Evolutionary conservation across 2,329 filamentous ascomycete species (phyloP), one percentile per base, ranked within the genome.

Genomic region (Domatiomyces catenatus): DNA sequence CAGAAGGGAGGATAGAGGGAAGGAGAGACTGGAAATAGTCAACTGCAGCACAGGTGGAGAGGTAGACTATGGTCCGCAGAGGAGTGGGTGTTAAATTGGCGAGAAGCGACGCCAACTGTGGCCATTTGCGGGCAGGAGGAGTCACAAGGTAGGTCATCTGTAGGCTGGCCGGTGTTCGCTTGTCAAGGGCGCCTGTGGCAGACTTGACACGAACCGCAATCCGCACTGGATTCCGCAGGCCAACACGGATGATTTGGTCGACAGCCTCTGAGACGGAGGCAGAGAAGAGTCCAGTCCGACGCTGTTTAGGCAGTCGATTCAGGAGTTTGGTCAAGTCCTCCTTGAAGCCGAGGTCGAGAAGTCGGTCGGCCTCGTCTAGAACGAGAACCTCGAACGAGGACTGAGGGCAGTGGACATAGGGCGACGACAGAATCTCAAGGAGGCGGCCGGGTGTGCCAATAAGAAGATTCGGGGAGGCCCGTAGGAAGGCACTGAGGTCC

Each of bases 211-310:
- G 92, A 48, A 96, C 92, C 8, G 86, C 83, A 54, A 98, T 87
- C 62, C 93, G 93, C 60, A 95, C 89, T 0, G 92, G 92, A 66
- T 98, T 96, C 39, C 92, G 77, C 57, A 96, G 71, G 18, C 92
- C 92, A 6, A 95, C 87, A 36, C 89, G 79, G 48, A 98, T 88
- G 50, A 98, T 84, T 63, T 95, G 86, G 55, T 89, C 83, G 0
- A 98, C 86, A 1, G 92, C 92, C 63, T 96, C 92, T 60, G 84
- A 92, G n/a, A 98, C 85, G 61, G 85, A 93, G 10, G 92, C 92
- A 62, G 87, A 94, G 68, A 96, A 98, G 0, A 98, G 71, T 0
- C 92, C 92, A 0, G 92, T 98, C 47, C 92, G 77, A 48, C 92
- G 76, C 65, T 98, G 92, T 63, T 98, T 98, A 0, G 92, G 92